A percentile compares a stretch with the other conserved stretches of the same genome.
Evolutionary conservation across 2,329 filamentous ascomycete species (phyloP).

Genomic region (Penicillium sp.): DNA sequence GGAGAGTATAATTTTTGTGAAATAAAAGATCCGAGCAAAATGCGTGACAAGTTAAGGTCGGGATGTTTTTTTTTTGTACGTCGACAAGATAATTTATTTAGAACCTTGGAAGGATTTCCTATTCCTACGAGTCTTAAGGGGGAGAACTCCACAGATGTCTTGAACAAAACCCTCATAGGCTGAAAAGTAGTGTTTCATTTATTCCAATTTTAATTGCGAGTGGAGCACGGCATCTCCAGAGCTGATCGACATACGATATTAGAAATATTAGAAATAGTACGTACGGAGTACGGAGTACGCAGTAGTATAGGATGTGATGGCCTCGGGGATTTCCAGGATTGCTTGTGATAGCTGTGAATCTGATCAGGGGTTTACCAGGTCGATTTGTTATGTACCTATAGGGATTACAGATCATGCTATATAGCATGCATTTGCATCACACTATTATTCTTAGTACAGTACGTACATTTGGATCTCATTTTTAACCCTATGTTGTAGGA

Average conservation of each 20-base stretch:
- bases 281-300: not conserved
- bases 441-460: not conserved
- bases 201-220: constrained; percentile 5
- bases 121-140: constrained; percentile 13
- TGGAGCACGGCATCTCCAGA: constrained; percentile 15
- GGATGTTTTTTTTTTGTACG: not conserved
- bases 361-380: not conserved
- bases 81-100: too few species aligned
- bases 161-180: constrained; percentile 9
- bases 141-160: constrained; percentile 11
- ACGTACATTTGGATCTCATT: not conserved
- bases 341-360: not conserved
- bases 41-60: not conserved
- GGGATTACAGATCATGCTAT: not conserved
- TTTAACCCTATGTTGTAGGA: not conserved
- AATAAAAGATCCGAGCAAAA: not conserved
- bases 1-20: not conserved
- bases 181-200: constrained; percentile 20
- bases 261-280: not conserved
- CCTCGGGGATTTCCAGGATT: not conserved
- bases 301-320: not conserved
- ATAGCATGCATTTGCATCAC: not conserved
- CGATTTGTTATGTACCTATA: not conserved
- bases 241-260: constrained; percentile 1
- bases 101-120: not conserved